phyloP scores from a whole-genome alignment of 305 asterid species.

The Coffea humblotiana region DNA sequence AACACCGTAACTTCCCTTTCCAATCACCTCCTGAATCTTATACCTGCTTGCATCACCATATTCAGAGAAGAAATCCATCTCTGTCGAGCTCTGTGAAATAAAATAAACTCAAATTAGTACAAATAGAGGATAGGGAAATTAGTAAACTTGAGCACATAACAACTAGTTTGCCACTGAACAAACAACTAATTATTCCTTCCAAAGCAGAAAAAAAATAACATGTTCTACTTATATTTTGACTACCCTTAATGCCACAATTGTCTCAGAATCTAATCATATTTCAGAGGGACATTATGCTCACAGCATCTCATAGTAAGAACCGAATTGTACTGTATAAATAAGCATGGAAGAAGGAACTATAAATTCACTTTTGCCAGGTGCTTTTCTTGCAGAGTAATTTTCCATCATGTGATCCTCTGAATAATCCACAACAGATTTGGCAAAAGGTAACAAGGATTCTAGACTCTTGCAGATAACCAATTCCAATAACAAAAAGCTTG shows the following conservation, averaged over 20 bases:
- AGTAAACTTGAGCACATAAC: not conserved
- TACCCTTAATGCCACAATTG: not conserved
- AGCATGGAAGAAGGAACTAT: not conserved
- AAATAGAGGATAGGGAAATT: not conserved
- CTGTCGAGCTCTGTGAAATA: conserved; percentile 54
- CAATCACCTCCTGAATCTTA: conserved; percentile 78
- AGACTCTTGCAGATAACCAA: not conserved
- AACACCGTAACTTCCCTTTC: conserved; percentile 94
- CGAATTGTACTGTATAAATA: not conserved
- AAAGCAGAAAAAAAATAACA: not conserved
- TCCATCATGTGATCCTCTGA: not conserved
- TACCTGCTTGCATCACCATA: conserved; percentile 85
- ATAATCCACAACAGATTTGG: not conserved
- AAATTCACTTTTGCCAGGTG: not conserved
- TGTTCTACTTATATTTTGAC: not conserved
- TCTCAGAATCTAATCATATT: not conserved
- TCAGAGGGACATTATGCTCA: not conserved
- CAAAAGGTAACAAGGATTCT: not conserved
- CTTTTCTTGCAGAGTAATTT: not conserved
- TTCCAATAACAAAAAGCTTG: not conserved
- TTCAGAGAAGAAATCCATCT: conserved; percentile 87
- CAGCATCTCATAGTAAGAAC: not conserved
- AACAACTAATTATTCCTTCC: not conserved
- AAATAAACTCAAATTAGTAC: conserved; percentile 8
- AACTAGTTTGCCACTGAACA: not conserved